Evolutionary conservation across 495 filamentous ascomycete species (phyloP).

Genomic region (Aspergillus avenaceus): DNA sequence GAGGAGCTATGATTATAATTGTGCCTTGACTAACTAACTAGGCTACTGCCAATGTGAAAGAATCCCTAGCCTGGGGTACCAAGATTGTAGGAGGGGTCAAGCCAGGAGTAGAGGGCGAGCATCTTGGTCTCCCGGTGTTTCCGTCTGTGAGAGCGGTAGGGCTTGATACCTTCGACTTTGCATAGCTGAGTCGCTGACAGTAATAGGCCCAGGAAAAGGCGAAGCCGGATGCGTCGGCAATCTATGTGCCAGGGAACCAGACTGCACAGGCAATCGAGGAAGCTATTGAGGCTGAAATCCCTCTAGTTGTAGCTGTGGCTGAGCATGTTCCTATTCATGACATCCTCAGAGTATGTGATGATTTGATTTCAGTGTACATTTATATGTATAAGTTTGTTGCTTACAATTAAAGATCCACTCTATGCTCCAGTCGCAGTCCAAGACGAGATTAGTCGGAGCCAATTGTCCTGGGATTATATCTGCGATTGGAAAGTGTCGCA

Average conservation of each 20-base stretch:
- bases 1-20: background rate
- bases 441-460: slow-evolving; percentile 75
- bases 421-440: slow-evolving; percentile 76
- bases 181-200: slow-evolving; percentile 7
- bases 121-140: slow-evolving; percentile 76
- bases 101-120: slow-evolving; percentile 70
- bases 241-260: slow-evolving; percentile 79
- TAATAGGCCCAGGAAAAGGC: slow-evolving; percentile 65
- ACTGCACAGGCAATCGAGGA: slow-evolving; percentile 79
- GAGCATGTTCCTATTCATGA: slow-evolving; percentile 90
- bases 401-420: slow-evolving; percentile 56
- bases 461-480: slow-evolving; percentile 91
- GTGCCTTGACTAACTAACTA: slow-evolving; percentile 18
- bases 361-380: background rate
- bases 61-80: slow-evolving; percentile 81
- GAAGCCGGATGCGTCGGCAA: slow-evolving; percentile 79
- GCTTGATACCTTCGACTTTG: background rate
- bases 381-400: background rate
- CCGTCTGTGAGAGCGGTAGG: slow-evolving; percentile 63
- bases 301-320: slow-evolving; percentile 82
- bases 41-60: slow-evolving; percentile 78
- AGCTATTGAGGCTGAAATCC: slow-evolving; percentile 83
- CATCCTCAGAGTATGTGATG: slow-evolving; percentile 67
- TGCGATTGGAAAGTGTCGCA: slow-evolving; percentile 72
- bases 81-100: slow-evolving; percentile 85